A percentile compares a stretch with the other conserved stretches of the same genome.
phyloP scores from a whole-genome alignment of 345 rosid species.

The Passiflora organensis region DNA sequence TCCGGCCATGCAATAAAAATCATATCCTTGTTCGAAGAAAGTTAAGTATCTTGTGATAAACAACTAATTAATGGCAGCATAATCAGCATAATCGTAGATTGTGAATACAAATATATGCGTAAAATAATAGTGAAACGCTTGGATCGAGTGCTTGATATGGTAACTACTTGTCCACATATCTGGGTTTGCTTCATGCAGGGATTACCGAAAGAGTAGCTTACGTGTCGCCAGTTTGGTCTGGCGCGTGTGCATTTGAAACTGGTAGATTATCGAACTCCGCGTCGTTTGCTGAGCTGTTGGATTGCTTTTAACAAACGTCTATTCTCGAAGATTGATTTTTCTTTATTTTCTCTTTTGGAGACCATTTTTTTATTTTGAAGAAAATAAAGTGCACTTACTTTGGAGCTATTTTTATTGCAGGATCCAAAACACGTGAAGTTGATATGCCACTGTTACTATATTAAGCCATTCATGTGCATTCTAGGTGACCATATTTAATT shows the following conservation, averaged over 20 bases:
- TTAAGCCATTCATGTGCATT: constrained; percentile 6
- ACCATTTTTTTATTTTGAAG: no score
- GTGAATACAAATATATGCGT: background rate
- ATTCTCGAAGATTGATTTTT: constrained; percentile 11
- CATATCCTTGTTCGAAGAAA: constrained; percentile 24
- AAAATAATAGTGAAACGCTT: constrained; percentile 9
- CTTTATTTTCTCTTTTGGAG: no score
- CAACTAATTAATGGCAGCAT: background rate
- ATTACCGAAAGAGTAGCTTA: constrained; percentile 21
- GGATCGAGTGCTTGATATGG: constrained; percentile 13
- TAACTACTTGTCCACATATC: constrained; percentile 23
- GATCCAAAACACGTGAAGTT: constrained; percentile 22
- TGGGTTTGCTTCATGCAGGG: constrained; percentile 26
- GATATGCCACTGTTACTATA: constrained; percentile 1
- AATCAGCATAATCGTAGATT: constrained; percentile 1
- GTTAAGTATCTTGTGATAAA: constrained; percentile 14
- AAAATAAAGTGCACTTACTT: no score
- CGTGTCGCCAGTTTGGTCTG: constrained; percentile 26
- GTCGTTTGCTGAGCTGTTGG: background rate
- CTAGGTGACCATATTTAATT: background rate
- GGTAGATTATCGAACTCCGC: constrained; percentile 1
- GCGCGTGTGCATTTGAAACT: background rate
- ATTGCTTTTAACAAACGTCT: constrained; percentile 7
- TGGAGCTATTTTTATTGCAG: background rate
- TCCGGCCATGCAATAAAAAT: constrained; percentile 7